These are phyloP conservation scores for Luvunga scandens DNA, from an alignment of 345 rosid species.

Conservation along the genomic window DNA sequence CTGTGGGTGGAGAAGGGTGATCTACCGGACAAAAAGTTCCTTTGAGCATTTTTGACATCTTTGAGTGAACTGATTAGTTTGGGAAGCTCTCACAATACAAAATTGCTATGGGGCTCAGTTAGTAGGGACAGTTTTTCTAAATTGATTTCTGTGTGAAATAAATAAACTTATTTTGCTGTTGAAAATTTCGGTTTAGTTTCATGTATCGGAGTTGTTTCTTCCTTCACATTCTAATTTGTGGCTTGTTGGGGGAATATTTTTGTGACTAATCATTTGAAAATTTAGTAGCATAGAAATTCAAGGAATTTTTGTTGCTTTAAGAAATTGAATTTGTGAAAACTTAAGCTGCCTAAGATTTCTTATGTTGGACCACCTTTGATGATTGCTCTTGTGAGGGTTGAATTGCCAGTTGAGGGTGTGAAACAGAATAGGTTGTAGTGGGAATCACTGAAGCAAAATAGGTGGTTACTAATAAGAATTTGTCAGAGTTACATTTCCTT, in stretches of 20 bases:
- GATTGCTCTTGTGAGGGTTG: not conserved
- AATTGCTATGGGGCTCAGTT: not conserved
- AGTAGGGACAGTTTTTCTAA: not conserved
- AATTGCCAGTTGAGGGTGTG: not conserved
- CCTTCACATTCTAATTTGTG: not conserved
- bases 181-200: not conserved
- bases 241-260: not conserved
- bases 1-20: not conserved
- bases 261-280: not conserved
- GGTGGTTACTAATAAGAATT: not conserved
- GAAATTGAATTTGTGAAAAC: not conserved
- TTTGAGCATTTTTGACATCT: not conserved
- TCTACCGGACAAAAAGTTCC: not conserved
- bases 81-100: not conserved
- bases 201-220: not conserved
- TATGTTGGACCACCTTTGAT: not conserved
- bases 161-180: not conserved
- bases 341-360: not conserved
- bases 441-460: not conserved
- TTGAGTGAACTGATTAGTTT: not conserved
- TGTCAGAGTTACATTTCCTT: too few relatives aligned
- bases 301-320: not conserved
- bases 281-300: not conserved
- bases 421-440: not conserved
- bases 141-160: not conserved